Evolutionary conservation across 1,284 basidiomycete species (phyloP), one percentile per base, ranked within the genome.

Genomic region (Amylostereum areolatum): DNA sequence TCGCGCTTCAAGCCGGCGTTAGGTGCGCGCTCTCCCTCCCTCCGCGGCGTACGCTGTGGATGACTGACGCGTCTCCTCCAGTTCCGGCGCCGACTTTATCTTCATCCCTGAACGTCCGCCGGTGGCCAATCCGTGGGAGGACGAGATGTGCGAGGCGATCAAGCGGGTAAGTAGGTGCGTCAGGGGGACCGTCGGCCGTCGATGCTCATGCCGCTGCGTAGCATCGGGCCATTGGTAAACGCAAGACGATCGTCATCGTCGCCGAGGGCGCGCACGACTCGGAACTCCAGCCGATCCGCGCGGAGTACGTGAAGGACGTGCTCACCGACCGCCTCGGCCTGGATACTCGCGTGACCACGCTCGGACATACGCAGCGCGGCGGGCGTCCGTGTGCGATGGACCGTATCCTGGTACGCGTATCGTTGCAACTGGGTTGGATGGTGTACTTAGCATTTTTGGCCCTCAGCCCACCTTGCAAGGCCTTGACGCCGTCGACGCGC

Each of bases 191-290:
- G 27, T 29, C 37, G 4, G 12, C 36, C 9, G 37, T 35, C 39
- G 30, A 33, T 34, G 12, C 46, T 34, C 24, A 25, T n/a, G 25
- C 27, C 24, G 7, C 25, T 46, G 34, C 35, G 31, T 58, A 96
- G 89, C 95, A 98, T 67, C 88, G 96, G 54, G 76, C 82, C 55
- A 72, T 90, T 32, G 96, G 97, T 37, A 99, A 99, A 72, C 85
- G 96, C 61, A 98, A 97, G 74, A 97, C 93, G 1, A 97, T 99
- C 58, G 93, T 99, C 53, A 97, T 99, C 56, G 86, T 99, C 35
- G 96, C 97, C 2, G 96, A 99, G 64, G 97, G 96, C 28, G 96
- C 96, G 9, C 83, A 90, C 50, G 96, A 98, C 66, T 72, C 76
- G 48, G 76, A 92, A 56, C 78, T 98, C 46, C 85, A 97, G 43